phyloP scores from a whole-genome alignment of 306 rosid genomes.

The Corylus heterophylla region DNA sequence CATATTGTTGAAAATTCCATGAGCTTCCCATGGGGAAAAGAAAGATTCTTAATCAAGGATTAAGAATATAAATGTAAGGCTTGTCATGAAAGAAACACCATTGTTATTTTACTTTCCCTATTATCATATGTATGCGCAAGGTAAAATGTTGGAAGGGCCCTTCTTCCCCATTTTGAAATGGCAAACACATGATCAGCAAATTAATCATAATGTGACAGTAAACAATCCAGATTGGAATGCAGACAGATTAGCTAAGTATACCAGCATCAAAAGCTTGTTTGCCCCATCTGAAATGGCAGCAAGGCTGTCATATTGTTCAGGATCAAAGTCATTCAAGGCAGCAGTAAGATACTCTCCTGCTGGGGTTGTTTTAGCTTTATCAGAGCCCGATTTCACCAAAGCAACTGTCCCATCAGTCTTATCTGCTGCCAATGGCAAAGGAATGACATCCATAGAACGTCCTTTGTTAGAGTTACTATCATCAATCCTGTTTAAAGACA shows the following conservation, averaged over 20 bases:
- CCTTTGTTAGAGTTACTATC: constrained; percentile 41
- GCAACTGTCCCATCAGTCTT: constrained; percentile 83
- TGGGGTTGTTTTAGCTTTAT: constrained; percentile 73
- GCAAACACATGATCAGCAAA: too few species aligned
- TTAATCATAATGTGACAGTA: constrained; percentile 12
- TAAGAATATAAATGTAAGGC: neutral
- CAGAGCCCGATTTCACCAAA: constrained; percentile 74
- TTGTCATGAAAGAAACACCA: neutral
- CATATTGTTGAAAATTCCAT: neutral
- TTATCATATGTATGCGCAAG: neutral
- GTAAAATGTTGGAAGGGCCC: neutral
- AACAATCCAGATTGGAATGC: constrained; percentile 13
- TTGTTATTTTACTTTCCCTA: neutral
- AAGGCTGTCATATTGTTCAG: constrained; percentile 90
- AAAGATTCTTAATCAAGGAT: neutral
- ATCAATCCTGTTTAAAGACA: constrained; percentile 58
- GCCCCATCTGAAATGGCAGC: constrained; percentile 99
- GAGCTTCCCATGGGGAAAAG: neutral
- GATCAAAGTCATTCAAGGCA: constrained; percentile 91
- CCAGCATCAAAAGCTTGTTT: constrained; percentile 99
- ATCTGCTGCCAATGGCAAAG: constrained; percentile 59
- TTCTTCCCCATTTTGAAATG: neutral
- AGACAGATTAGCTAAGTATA: constrained; percentile 37
- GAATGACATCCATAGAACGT: constrained; percentile 53
- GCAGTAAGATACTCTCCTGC: constrained; percentile 99